Base-by-base conservation (phyloP, 169 alveolate species). In the Cryptosporidium meleagridis region DNA sequence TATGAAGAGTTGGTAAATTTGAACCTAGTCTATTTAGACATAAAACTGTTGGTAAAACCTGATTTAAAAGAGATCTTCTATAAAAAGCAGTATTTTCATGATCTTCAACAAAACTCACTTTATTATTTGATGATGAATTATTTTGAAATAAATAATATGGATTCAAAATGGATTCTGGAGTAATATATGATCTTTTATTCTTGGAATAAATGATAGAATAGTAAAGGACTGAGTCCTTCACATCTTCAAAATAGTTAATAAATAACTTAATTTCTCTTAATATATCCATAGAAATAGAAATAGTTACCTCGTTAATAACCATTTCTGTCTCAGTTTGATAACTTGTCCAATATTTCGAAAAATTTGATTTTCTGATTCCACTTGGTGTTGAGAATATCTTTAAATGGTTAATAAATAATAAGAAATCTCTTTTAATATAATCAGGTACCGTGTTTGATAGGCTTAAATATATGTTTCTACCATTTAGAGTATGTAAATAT, bases 231-330 rank as follows among this genome's bases (percentile, higher is more conserved):
- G 61, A 41, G 10, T 65, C 62, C 51, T 29, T 61, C 2, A 67
- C 29, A 18, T 59, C 73, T 2, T 59, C 44, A n/a, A 18, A 59
- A 62, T 80, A 62, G 18, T 65, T 53, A 16, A 41, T 80, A 44
- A 62, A 80, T 18, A 80, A 29, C 21, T 51, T 37, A 21, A 80
- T 29, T 51, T 80, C 89, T n/a, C 45, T 67, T 23, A 80, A 33
- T 12, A 80, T 59, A 21, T 80, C 89, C 89, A 80, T 80, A n/a
- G 89, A 80, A 33, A 80, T 14, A 6, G 89, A 80, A 41, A 80
- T 44, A 6, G 67, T 62, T n/a, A 80, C 75, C 18, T 80, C 75
- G 12, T 48, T 23, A 3, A 80, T 80, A 10, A 41, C 29, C 7
- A 62, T 26, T 39, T 80, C 89, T 26, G 52, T 31, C 33, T 59